phyloP scores from a whole-genome alignment of 768 basidiomycete species.

The Lactarius akahatsu region DNA sequence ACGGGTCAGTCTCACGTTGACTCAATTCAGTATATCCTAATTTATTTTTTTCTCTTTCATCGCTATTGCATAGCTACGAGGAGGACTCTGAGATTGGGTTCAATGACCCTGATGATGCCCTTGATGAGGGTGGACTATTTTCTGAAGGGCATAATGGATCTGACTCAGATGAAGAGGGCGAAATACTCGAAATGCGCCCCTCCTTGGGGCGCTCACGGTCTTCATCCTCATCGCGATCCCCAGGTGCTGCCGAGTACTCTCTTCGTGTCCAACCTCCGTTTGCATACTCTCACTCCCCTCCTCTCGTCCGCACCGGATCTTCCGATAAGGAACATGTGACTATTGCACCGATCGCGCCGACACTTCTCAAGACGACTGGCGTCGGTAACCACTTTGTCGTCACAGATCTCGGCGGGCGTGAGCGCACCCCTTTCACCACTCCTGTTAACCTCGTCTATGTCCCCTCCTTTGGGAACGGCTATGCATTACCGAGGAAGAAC shows the following conservation, averaged over 20 bases:
- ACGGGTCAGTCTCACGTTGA: conserved; percentile 51
- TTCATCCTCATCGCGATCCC: conserved; percentile 40
- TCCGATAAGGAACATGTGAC: conserved; percentile 57
- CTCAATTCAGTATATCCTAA: conserved; percentile 9
- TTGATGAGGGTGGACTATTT: conserved; percentile 33
- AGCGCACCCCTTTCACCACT: conserved; percentile 33
- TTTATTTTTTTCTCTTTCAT: conserved; percentile 8
- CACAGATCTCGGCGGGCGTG: conserved; percentile 35
- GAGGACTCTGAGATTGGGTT: conserved; percentile 63
- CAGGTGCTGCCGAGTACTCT: conserved; percentile 28
- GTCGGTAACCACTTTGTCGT: conserved; percentile 41
- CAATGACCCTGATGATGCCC: conserved; percentile 48
- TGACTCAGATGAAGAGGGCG: conserved; percentile 46
- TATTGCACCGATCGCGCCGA: conserved; percentile 73
- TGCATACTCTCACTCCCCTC: conserved; percentile 29
- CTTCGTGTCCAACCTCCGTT: conserved; percentile 29
- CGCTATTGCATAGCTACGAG: conserved; percentile 50
- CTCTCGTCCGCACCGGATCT: conserved; percentile 37
- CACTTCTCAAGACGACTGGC: conserved; percentile 79
- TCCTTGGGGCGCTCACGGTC: conserved; percentile 40
- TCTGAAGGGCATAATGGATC: conserved; percentile 31
- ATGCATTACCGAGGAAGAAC: conserved; percentile 31
- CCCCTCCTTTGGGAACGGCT: conserved; percentile 44
- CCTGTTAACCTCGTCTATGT: conserved; percentile 74
- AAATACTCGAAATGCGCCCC: conserved; percentile 64